phyloP scores from a whole-genome alignment of 164 flowering plant species.

The Vitis amurensis region DNA sequence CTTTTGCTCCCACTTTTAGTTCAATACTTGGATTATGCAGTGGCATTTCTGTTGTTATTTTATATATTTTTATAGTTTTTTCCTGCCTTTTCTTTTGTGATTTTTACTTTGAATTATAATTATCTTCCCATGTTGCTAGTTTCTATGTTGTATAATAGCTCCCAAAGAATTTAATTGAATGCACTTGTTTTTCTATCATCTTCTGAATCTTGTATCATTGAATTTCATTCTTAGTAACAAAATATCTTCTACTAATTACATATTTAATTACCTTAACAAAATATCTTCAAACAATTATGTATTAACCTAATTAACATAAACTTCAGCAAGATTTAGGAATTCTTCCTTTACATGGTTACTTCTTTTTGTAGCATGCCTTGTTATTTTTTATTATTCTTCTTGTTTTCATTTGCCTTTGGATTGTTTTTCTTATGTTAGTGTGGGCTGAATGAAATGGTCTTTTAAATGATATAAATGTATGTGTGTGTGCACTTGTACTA shows the following conservation, averaged over 20 bases:
- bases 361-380: no score
- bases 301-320: no score
- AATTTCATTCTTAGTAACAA: not conserved
- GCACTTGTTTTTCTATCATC: not conserved
- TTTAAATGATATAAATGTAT: not conserved
- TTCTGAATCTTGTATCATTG: not conserved
- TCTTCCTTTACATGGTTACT: not conserved
- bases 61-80: not conserved
- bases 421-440: no score
- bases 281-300: no score
- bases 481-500: not conserved
- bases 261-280: not conserved
- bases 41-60: not conserved
- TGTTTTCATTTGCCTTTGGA: no score
- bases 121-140: not conserved
- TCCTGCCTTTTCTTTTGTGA: not conserved
- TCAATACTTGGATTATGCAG: not conserved
- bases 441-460: not conserved
- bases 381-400: no score
- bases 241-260: not conserved
- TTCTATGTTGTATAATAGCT: no score
- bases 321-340: no score
- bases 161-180: not conserved
- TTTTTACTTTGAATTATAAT: not conserved
- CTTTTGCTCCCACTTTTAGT: not conserved